Evolutionary conservation across 345 rosid genomes (phyloP), one percentile per base, ranked within the genome.

Genomic region (Populus euphratica): DNA sequence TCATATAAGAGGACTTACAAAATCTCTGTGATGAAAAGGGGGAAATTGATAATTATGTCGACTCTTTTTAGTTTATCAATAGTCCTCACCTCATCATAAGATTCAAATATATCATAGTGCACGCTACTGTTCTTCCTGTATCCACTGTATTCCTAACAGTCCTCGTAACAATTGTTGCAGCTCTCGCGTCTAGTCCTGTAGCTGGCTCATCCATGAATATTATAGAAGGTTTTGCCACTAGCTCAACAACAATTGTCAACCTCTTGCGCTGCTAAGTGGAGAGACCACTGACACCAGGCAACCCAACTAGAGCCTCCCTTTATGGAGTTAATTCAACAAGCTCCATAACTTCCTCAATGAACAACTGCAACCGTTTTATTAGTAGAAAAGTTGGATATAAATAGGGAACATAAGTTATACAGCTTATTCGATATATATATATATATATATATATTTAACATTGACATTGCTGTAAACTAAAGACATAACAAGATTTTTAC

Each of bases 181-280:
- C 97, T 85, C 98, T 84, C 69, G 98, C 98, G 80, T 94, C 97
- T 35, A 92, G 86, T 39, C 98, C 98, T 44, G 98, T 92, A 76
- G 98, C 92, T 73, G 97, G 98, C 78, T 94, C 97, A 36, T 94
- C 98, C 98, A 94, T 92, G 87, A 94, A 92, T 71, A 92, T 91
- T 63, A 92, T 92, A 4, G 94, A 94, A 10, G 98, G 97, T 80
- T 94, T 94, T 25, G 97, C 97, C 74, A 94, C 98, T 5, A 92
- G 88, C 91, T 94, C 97, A 33, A 93, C 95, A 0, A 97, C 97
- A n/a, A 92, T 92, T 29, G 98, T 94, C 16, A 94, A 86, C 84
- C 98, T 86, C 79, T 94, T 94, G 52, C 98, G 87, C 73, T 94
- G 96, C 86, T 94, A 96, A 0, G 92, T 91, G 31, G 98, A 92